Evolutionary conservation across 257 asterid genomes (phyloP), one percentile per base, ranked within the genome.

Genomic region (Solanum boliviense): DNA sequence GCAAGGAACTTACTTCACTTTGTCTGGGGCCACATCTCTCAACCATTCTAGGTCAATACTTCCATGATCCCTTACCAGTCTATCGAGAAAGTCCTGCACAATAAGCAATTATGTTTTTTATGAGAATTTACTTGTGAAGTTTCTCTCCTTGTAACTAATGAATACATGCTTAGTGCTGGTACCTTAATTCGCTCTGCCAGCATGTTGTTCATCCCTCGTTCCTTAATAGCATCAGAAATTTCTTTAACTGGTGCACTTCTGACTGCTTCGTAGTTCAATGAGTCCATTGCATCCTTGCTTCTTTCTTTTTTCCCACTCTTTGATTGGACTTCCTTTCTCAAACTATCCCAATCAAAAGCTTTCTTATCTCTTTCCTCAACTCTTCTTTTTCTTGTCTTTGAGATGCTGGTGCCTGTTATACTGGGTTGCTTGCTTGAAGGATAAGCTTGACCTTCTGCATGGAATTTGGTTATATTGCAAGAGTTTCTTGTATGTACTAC

Each of bases 31-130:
- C 88, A 94, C 96, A 88, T 95, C 94, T 91, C 98, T 92, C 87
- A 97, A 88, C 99, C 99, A 97, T 95, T 97, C 99, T 29, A 97
- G 95, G 93, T 97, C 98, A 32, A 93, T 87, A 83, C 92, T 92
- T 89, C 91, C 98, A 88, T 97, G 99, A 36, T 97, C 99, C 82
- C 86, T 86, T 65, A 94, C 98, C 86, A 97, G 38, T 39, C 98
- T 95, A 84, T 95, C 86, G 56, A 97, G 98, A 83, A 97, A 97
- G 88, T 89, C 97, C 99, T 97, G 96, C 93, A 91, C 81, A 91
- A 91, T 87, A 88, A 79, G 91, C 87, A 85, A 73, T 18, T 65
- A 88, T 34, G 32, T 81, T 75, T 76, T 87, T 44, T 86, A 84
- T 88, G 76, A 39, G 11, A 15, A 68, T 23, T 20, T n/a, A 36